Conservation (phyloP, 768 basidiomycete species). For the Fomitopsis serialis region DNA sequence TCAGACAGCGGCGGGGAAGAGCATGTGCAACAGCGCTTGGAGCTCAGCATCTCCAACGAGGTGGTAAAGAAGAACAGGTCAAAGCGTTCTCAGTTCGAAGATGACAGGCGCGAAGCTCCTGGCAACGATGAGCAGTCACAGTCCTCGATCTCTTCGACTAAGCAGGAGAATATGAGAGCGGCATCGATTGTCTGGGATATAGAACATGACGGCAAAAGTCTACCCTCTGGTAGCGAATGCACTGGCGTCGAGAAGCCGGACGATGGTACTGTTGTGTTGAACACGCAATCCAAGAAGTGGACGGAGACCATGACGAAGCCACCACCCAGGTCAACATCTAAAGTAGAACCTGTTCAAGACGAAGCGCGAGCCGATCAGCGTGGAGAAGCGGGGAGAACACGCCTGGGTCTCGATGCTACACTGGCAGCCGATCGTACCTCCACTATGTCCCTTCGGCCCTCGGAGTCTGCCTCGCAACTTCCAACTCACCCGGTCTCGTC, state of each 20-base stretch:
- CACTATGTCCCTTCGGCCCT: constrained; percentile 35
- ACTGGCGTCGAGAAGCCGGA: constrained; percentile 1
- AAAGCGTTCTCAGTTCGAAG: no score
- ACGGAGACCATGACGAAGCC: not conserved
- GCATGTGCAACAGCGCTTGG: no score
- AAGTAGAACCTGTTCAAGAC: not conserved
- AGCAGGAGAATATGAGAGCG: not conserved
- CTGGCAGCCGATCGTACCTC: not conserved
- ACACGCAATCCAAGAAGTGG: constrained; percentile 30
- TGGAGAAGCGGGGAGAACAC: no score
- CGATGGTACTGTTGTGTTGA: constrained; percentile 29
- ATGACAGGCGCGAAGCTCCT: no score
- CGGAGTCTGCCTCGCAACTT: constrained; percentile 53
- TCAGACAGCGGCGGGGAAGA: no score
- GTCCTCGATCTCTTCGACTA: no score
- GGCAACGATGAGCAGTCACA: no score
- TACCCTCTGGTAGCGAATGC: constrained; percentile 13
- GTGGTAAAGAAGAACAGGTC: no score
- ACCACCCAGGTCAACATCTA: not conserved
- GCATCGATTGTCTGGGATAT: constrained; percentile 54
- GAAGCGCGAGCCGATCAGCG: no score
- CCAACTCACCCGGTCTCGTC: not conserved
- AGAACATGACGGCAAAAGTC: constrained; percentile 29
- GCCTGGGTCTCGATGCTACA: no score
- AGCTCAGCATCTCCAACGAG: no score